Evolutionary conservation across 2,329 filamentous ascomycete genomes (phyloP).

Genomic region (Fusarium sp.): DNA sequence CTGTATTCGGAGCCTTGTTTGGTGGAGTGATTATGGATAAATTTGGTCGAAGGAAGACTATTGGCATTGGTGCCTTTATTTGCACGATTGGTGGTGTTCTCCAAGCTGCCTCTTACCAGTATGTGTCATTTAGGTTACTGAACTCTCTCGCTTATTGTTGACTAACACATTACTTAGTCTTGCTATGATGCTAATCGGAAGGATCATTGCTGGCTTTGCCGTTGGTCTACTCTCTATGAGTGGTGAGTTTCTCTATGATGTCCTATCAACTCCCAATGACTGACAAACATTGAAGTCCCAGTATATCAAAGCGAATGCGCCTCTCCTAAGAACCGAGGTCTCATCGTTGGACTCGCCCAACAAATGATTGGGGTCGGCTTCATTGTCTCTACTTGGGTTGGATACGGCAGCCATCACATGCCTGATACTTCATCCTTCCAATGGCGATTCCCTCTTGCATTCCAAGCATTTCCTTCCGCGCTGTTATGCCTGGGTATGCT

Average conservation of each 20-base stretch:
- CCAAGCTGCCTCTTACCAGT: constrained; percentile 60
- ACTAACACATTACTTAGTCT: constrained; percentile 54
- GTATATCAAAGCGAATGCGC: constrained; percentile 44
- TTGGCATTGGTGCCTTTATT: constrained; percentile 64
- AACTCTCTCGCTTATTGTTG: constrained; percentile 54
- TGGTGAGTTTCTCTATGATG: constrained; percentile 22
- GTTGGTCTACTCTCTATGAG: constrained; percentile 55
- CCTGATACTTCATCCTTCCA: constrained; percentile 48
- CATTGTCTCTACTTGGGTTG: constrained; percentile 60
- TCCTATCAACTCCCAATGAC: constrained; percentile 56
- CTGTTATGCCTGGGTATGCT: constrained; percentile 40
- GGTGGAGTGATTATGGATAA: constrained; percentile 62
- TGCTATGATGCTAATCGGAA: constrained; percentile 42
- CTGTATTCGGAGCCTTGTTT: constrained; percentile 42
- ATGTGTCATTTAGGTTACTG: constrained; percentile 21
- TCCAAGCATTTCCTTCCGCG: constrained; percentile 40
- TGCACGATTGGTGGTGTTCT: constrained; percentile 64
- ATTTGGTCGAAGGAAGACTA: constrained; percentile 64
- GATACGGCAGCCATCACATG: constrained; percentile 47
- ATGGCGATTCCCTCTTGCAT: constrained; percentile 47
- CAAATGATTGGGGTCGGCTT: constrained; percentile 67
- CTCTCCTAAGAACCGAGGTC: constrained; percentile 40
- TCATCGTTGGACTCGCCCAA: constrained; percentile 65
- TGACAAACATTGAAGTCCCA: constrained; percentile 48
- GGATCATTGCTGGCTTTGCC: constrained; percentile 43